Percentiles rank a stretch among this genome's conserved stretches.
These are phyloP conservation scores for Hanseniaspora thailandica DNA, from an alignment of 805 yeast genomes.

Conservation along the genomic window DNA sequence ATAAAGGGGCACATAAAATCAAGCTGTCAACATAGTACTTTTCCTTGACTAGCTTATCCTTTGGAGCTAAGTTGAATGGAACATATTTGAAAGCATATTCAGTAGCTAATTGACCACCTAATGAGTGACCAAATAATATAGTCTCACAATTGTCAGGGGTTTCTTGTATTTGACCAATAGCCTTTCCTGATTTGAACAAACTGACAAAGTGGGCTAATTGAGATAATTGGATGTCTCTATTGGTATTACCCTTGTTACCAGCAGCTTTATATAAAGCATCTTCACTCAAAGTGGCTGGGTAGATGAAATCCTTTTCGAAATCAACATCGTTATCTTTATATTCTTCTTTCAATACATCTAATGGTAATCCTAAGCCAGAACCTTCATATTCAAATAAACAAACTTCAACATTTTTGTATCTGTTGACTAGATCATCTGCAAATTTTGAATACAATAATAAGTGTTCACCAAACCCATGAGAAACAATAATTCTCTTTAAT, in stretches of 20 bases:
- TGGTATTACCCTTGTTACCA: slow-evolving; percentile 41
- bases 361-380: slow-evolving; percentile 39
- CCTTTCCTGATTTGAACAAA: slow-evolving; percentile 26
- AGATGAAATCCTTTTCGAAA: background rate
- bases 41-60: slow-evolving; percentile 49
- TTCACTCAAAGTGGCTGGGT: slow-evolving; percentile 31
- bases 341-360: background rate
- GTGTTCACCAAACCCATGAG: slow-evolving; percentile 66
- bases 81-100: slow-evolving; percentile 7
- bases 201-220: slow-evolving; percentile 52
- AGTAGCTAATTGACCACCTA: slow-evolving; percentile 47
- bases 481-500: slow-evolving; percentile 36
- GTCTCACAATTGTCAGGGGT: slow-evolving; percentile 25
- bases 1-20: slow-evolving; percentile 48
- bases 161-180: slow-evolving; percentile 19
- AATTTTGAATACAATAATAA: slow-evolving; percentile 38
- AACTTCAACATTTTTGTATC: slow-evolving; percentile 46
- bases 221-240: slow-evolving; percentile 43
- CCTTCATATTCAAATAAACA: slow-evolving; percentile 70
- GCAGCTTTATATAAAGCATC: slow-evolving; percentile 23
- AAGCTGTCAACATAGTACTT: slow-evolving; percentile 36
- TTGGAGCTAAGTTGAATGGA: slow-evolving; percentile 41
- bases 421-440: slow-evolving; percentile 38
- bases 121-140: slow-evolving; percentile 55
- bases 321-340: background rate